Conservation (phyloP, 345 rosid genomes). For the Streptanthus diversifolius region DNA sequence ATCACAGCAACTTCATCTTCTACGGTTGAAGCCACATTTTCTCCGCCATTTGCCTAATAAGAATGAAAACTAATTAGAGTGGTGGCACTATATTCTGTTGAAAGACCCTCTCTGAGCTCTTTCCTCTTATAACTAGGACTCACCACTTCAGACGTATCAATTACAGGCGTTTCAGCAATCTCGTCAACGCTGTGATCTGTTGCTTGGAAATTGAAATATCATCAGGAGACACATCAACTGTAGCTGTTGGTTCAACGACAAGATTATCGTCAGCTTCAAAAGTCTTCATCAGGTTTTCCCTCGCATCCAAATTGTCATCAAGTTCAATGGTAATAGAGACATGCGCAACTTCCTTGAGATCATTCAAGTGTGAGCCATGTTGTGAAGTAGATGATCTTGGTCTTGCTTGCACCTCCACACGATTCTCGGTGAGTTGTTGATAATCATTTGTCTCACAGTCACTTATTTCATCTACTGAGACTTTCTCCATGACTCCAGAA, state of each 20-base stretch:
- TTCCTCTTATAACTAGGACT: conserved; percentile 21
- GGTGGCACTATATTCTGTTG: background rate
- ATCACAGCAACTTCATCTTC: conserved; percentile 18
- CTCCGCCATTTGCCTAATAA: conserved; percentile 21
- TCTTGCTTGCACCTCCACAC: conserved; percentile 12
- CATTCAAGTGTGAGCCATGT: conserved; percentile 12
- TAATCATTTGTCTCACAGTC: conserved; percentile 17
- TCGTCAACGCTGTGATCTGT: conserved; percentile 15
- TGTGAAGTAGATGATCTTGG: conserved; percentile 20
- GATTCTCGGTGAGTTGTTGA: conserved; percentile 9
- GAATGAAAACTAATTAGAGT: conserved; percentile 16
- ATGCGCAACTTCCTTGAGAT: conserved; percentile 25
- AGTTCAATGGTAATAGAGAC: conserved; percentile 17
- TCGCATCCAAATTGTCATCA: conserved; percentile 18
- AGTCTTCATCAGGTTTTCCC: background rate
- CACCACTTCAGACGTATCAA: conserved; percentile 33
- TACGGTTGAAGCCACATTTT: conserved; percentile 21
- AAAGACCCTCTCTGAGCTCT: conserved; percentile 1
- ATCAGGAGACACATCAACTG: conserved; percentile 10
- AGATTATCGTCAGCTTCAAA: conserved; percentile 23
- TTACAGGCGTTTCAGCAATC: conserved; percentile 4
- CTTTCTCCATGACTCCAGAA: conserved; percentile 18
- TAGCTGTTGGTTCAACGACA: conserved; percentile 21
- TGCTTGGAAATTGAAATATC: conserved; percentile 27
- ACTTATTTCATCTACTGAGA: background rate